Base-by-base conservation (phyloP, 2,329 filamentous ascomycete genomes). In the Cyphellophora attinorum region DNA sequence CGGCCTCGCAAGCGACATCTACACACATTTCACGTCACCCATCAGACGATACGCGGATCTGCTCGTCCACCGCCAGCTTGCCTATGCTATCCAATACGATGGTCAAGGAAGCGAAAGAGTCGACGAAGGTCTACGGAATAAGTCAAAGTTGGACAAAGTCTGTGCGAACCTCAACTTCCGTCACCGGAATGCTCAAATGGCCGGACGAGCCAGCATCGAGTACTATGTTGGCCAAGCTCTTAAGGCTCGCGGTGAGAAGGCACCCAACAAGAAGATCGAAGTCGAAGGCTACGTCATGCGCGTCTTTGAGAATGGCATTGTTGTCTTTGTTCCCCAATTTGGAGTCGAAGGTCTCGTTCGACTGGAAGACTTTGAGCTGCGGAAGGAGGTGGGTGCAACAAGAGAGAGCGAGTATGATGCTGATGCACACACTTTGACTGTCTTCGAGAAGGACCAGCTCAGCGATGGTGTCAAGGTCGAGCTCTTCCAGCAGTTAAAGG, bases 81-180 rank as follows among this genome's bases (percentile, higher is more conserved):
- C 91, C 0, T 89, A 91, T 6, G 88, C 91, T 18, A 96, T 98
- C 53, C 84, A 81, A 39, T 96, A 96, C 65, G 88, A 62, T 37
- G 58, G 58, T 29, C 58, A 62, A 41, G 58, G 61, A 19, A 60
- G 60, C 32, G 60, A 88, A 64, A 68, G 79, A 25, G 71, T 91
- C n/a, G 81, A 93, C 54, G 72, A 85, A 5, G 80, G 79, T 30
- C 73, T 93, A 38, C 81, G 85, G 53, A 85, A 81, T 48, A 81
- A 85, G 45, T 76, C 78, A 47, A 85, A 86, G 49, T 78, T 98
- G 37, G 88, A 96, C 60, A 83, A 79, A 38, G 85, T 98, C 15
- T 96, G 91, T 72, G 88, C 86, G 60, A 98, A 98, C 64, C 95
- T 98, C 72, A 98, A 98, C 59, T 79, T 91, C 38, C 80, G 91